Conservation (phyloP, 164 flowering plant species). For the Aristolochia californica region DNA sequence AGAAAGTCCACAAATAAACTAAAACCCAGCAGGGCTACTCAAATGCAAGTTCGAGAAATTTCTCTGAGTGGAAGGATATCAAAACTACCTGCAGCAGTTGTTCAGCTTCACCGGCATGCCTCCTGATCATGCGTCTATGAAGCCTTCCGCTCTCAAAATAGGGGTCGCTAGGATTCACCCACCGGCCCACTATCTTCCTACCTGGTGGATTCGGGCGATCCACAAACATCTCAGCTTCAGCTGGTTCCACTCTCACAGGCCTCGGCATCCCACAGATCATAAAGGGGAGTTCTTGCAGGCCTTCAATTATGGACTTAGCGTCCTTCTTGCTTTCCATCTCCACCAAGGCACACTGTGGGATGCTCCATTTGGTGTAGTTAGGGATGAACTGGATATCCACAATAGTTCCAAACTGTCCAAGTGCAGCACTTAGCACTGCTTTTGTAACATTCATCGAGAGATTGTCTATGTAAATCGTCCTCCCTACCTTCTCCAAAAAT, state of each 20-base stretch:
- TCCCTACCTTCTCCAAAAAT: conserved; percentile 43
- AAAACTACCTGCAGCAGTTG: conserved; percentile 34
- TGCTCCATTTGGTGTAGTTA: conserved; percentile 23
- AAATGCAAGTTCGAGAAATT: no score
- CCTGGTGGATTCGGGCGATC: conserved; percentile 60
- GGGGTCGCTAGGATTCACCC: conserved; percentile 53
- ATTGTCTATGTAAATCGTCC: conserved; percentile 53
- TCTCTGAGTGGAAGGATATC: no score
- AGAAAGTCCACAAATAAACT: not conserved
- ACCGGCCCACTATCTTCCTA: conserved; percentile 22
- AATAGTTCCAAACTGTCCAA: conserved; percentile 61
- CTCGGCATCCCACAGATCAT: conserved; percentile 79
- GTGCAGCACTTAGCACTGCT: conserved; percentile 38
- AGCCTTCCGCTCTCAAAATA: conserved; percentile 39
- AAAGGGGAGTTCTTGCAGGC: conserved; percentile 27
- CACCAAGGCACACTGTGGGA: conserved; percentile 41
- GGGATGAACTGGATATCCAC: conserved; percentile 39
- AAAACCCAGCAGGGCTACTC: not conserved
- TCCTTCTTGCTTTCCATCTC: conserved; percentile 41
- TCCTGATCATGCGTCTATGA: conserved; percentile 26
- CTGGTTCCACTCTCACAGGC: conserved; percentile 58
- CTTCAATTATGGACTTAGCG: conserved; percentile 22
- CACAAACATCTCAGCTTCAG: conserved; percentile 47
- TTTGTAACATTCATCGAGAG: conserved; percentile 47
- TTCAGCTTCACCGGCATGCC: conserved; percentile 19